A percentile compares a stretch with the other conserved stretches of the same genome.
phyloP scores from a whole-genome alignment of 768 basidiomycete species.

The Pleurotus ostreatus region DNA sequence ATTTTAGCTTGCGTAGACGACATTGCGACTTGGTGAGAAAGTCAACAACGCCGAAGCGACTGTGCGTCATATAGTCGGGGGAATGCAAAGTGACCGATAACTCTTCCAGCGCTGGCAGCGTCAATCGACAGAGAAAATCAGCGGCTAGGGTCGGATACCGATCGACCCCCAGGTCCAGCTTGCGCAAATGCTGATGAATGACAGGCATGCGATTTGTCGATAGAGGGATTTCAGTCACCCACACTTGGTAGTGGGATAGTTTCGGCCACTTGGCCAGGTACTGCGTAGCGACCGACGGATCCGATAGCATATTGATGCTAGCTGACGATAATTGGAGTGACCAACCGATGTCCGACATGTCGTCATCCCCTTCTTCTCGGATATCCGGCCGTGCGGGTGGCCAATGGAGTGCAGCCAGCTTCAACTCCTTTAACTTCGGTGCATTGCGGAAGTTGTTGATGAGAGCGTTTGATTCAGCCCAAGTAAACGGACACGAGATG shows the following conservation, averaged over 20 bases:
- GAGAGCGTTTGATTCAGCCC: no score
- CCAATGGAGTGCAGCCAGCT: background rate
- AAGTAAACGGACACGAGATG: no score
- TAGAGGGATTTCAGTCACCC: background rate
- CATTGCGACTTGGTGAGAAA: background rate
- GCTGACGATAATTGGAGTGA: background rate
- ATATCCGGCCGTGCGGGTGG: background rate
- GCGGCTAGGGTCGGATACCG: background rate
- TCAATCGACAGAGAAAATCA: background rate
- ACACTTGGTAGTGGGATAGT: background rate
- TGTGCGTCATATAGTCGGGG: background rate
- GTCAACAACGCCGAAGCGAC: background rate
- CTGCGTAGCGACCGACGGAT: background rate
- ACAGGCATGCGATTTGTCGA: background rate
- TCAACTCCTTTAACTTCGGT: background rate
- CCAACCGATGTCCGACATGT: background rate
- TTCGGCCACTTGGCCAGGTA: background rate
- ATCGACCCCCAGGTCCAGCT: background rate
- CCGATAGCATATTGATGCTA: background rate
- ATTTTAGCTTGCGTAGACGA: background rate
- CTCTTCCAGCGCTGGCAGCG: background rate
- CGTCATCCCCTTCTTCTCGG: background rate
- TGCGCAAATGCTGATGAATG: background rate
- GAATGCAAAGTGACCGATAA: background rate
- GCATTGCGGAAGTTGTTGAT: background rate